Percentiles rank a stretch among this genome's conserved stretches.
These are phyloP conservation scores for Hanseniaspora hatyaiensis DNA, from an alignment of 805 yeast species.

Conservation along the genomic window DNA sequence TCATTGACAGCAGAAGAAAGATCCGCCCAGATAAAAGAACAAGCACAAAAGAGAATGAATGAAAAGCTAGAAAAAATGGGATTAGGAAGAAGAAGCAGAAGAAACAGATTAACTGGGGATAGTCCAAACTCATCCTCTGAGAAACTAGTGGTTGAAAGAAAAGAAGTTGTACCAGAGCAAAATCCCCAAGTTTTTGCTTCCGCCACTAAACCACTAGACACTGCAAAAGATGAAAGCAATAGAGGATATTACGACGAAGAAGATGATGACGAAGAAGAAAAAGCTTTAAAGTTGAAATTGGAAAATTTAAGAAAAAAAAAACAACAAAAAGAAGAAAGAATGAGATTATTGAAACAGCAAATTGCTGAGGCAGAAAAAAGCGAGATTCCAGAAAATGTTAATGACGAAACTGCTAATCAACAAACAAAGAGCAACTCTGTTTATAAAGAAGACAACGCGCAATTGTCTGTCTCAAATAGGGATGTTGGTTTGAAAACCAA, in stretches of 20 bases:
- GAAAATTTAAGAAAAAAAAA: constrained; percentile 38
- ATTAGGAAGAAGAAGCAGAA: constrained; percentile 34
- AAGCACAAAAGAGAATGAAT: constrained; percentile 70
- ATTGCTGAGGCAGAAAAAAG: constrained; percentile 42
- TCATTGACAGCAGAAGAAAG: too few relatives aligned
- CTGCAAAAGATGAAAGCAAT: neutral
- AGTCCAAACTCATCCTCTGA: constrained; percentile 19
- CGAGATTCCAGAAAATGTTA: constrained; percentile 27
- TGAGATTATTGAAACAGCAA: constrained; percentile 47
- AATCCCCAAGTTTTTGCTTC: too few relatives aligned
- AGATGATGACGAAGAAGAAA: constrained; percentile 40
- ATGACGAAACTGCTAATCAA: constrained; percentile 15
- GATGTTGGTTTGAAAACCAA: neutral
- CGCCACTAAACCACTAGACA: constrained; percentile 8
- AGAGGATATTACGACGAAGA: constrained; percentile 29
- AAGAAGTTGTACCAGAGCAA: constrained; percentile 15
- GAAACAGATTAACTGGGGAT: constrained; percentile 12
- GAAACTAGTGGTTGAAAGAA: neutral
- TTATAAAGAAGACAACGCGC: too few relatives aligned
- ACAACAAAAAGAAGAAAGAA: constrained; percentile 46
- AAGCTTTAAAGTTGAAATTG: constrained; percentile 32
- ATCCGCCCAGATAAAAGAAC: constrained; percentile 71
- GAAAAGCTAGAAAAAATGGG: constrained; percentile 77
- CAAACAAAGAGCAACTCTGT: too few relatives aligned
- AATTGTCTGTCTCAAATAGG: too few relatives aligned